Base-by-base conservation (phyloP, 306 rosid genomes). In the Cucumis cinereus region DNA sequence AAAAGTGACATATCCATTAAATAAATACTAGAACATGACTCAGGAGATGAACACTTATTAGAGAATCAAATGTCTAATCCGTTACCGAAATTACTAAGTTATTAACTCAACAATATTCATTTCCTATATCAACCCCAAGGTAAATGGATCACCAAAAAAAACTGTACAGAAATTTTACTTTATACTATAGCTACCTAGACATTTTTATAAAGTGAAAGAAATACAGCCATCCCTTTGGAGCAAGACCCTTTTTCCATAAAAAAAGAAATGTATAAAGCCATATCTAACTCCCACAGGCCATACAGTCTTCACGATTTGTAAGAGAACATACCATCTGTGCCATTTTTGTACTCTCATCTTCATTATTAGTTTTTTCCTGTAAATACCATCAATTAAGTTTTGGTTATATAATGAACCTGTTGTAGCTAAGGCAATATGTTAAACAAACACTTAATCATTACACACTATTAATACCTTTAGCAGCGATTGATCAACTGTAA, bases 241-340 rank as follows among this genome's bases (percentile, higher is more conserved):
- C 53, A 68, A 23, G 55, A 22, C 17, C 10, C 38, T 8, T 30
- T 5, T 59, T 6, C 14, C 62, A 24, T 2, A 60, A 12, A 5
- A 5, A 7, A 16, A 40, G 11, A 40, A 40, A 40, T 8, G 11
- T 40, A 40, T 40, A 40, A 40, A 62, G 47, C n/a, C 12, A 69
- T 69, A 5, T 76, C 67, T 77, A 93, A 85, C 98, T 90, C 79
- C 98, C 98, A 55, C 98, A 93, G 50, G 98, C 87, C 81, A 88
- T 23, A 80, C 98, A 93, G 8, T 90, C 98, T 14, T 93, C 98
- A 19, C 87, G 83, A 82, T 93, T 93, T 23, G 95, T 81, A 66
- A 90, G 69, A 47, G 98, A 93, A 82, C 98, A 93, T 22, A 93
- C 91, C 97, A 91, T 89, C 79, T 91, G 92, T 40, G 96, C 97